phyloP scores from a whole-genome alignment of 345 rosid species.

The Gossypium bickii region DNA sequence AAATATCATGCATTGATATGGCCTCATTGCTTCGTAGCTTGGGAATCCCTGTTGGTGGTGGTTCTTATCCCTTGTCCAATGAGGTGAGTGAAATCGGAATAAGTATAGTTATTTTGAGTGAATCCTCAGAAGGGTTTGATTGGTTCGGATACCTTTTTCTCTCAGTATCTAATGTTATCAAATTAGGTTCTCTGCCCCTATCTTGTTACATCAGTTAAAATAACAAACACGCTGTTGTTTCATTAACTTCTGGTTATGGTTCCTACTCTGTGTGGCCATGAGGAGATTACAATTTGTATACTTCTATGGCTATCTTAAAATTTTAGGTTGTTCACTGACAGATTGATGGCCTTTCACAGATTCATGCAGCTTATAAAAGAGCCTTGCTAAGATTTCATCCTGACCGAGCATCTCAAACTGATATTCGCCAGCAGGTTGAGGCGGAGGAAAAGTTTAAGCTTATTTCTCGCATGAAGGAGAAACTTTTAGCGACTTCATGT shows the following conservation, averaged over 20 bases:
- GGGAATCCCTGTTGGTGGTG: constrained; percentile 63
- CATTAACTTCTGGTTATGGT: neutral
- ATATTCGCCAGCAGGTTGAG: constrained; percentile 74
- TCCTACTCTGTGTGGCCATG: neutral
- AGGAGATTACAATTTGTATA: neutral
- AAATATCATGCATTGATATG: constrained; percentile 58
- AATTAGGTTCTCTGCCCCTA: too few species aligned
- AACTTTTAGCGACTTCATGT: constrained; percentile 37
- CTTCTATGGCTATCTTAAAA: neutral
- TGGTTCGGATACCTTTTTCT: constrained; percentile 1
- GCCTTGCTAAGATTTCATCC: constrained; percentile 84
- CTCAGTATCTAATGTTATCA: neutral
- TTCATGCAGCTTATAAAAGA: constrained; percentile 68
- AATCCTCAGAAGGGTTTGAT: neutral
- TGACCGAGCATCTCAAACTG: constrained; percentile 70
- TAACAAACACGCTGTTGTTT: neutral
- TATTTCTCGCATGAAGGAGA: constrained; percentile 81
- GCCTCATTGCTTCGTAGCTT: constrained; percentile 74
- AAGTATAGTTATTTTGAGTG: neutral
- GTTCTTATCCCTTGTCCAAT: constrained; percentile 40
- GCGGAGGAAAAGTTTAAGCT: constrained; percentile 93
- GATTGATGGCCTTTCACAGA: constrained; percentile 42
- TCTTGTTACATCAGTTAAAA: neutral
- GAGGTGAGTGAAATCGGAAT: constrained; percentile 45
- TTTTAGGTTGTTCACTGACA: neutral